These are phyloP conservation scores for Striga asiatica DNA, from an alignment of 257 asterid species.

Conservation along the genomic window DNA sequence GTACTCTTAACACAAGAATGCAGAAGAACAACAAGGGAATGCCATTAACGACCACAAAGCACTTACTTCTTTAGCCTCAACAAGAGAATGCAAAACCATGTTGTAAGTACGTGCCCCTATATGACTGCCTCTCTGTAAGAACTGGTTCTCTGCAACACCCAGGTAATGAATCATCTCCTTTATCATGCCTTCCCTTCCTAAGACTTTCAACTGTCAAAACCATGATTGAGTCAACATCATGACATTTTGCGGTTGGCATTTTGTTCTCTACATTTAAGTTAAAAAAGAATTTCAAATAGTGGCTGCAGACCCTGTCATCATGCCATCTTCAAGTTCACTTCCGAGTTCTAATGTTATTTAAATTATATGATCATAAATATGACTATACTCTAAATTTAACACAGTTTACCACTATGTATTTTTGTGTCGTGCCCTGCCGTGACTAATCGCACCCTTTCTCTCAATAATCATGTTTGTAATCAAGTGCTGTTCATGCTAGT, in stretches of 20 bases:
- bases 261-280: background rate
- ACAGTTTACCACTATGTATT: no score
- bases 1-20: constrained; percentile 3
- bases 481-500: no score
- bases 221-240: constrained; percentile 16
- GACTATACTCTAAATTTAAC: no score
- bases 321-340: no score
- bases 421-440: no score
- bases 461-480: no score
- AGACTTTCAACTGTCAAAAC: constrained; percentile 58
- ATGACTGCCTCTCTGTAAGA: constrained; percentile 16
- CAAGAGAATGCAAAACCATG: constrained; percentile 62
- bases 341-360: no score
- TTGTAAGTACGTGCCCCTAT: constrained; percentile 42
- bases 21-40: constrained; percentile 12
- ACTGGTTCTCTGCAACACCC: constrained; percentile 41
- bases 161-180: constrained; percentile 46
- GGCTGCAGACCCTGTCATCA: no score
- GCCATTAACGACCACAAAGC: constrained; percentile 13
- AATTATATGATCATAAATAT: no score
- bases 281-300: background rate
- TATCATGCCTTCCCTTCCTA: constrained; percentile 72
- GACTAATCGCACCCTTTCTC: no score
- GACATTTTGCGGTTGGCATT: background rate
- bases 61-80: constrained; percentile 65